Base-by-base conservation (phyloP, 169 alveolate genomes). In the Plasmodium malariae region DNA sequence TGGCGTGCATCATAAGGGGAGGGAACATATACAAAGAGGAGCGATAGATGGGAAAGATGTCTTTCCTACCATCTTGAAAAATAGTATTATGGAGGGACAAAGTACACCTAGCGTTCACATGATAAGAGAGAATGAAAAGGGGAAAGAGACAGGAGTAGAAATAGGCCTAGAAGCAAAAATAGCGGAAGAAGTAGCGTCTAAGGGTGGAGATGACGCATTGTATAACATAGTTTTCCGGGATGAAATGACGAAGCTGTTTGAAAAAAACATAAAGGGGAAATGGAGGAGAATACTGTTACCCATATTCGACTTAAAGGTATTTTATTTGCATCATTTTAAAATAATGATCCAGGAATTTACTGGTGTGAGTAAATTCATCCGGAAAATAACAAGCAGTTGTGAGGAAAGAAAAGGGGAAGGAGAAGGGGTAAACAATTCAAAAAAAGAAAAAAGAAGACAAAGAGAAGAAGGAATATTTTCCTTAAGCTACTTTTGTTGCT, bases 261-360 rank as follows among this genome's bases (percentile, higher is more conserved):
- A 45, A 83, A 65, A 54, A 30, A 24, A 68, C 26, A 83, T 68
- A 49, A 83, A 83, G 68, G 91, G 85, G 0, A 83, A 83, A 11
- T 83, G 91, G 91, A 49, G 68, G 30, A 83, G 68, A 37, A 68
- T 83, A 1, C 63, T 83, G 24, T 12, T 68, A n/a, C 85, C 86
- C 9, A 68, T 83, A 21, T 83, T 83, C 68, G 63, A 83, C 7
- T 21, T 40, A 21, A 83, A 40, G 14, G 59, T 3, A 3, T 83
- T 83, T 57, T 68, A 83, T 60, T 28, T 24, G 1, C 91, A 83
- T 68, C 21, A 43, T 21, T 67, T 83, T 67, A 32, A 49, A n/a
- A 68, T 83, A 37, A 2, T 68, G 14, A n/a, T 83, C 2, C 24
- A 69, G 26, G 91, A 83, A 59, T 54, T 83, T 68, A 83, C 91